Evolutionary conservation across 441 rosid species (phyloP).

Genomic region (Pelargonium australe): DNA sequence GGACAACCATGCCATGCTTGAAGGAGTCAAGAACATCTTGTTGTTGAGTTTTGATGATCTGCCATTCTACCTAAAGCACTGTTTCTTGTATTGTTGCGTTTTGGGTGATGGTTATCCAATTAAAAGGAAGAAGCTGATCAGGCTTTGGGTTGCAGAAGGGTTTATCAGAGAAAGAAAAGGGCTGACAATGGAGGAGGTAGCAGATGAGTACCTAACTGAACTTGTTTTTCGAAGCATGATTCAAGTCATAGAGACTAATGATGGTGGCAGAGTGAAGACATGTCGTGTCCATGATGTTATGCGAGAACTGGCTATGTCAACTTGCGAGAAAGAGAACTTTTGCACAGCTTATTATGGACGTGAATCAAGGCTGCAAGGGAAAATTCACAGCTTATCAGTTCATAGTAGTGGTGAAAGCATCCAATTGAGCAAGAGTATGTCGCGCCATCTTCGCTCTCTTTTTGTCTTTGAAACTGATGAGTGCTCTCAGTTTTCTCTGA

Average conservation of each 20-base stretch:
- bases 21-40: conserved; percentile 6
- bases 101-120: neutral
- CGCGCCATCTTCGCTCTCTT: conserved; percentile 20
- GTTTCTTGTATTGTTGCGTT: conserved; percentile 2
- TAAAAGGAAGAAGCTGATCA: neutral
- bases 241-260: conserved; percentile 8
- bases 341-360: neutral
- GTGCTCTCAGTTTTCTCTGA: conserved; percentile 10
- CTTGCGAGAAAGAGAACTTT: neutral
- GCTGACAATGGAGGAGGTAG: conserved; percentile 1
- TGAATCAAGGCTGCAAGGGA: conserved; percentile 3
- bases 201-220: conserved; percentile 4
- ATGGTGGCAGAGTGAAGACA: conserved; percentile 2
- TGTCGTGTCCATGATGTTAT: conserved; percentile 3
- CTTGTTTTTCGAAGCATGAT: conserved; percentile 5
- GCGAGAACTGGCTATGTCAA: conserved; percentile 5
- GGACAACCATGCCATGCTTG: neutral
- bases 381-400: neutral
- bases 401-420: neutral
- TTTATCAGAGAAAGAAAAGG: conserved; percentile 3
- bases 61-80: conserved; percentile 6
- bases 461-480: conserved; percentile 25
- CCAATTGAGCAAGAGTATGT: conserved; percentile 11
- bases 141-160: conserved; percentile 7
- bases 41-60: conserved; percentile 1